Evolutionary conservation across 2,329 filamentous ascomycete genomes (phyloP).

Genomic region (Aspergillus sojae): DNA sequence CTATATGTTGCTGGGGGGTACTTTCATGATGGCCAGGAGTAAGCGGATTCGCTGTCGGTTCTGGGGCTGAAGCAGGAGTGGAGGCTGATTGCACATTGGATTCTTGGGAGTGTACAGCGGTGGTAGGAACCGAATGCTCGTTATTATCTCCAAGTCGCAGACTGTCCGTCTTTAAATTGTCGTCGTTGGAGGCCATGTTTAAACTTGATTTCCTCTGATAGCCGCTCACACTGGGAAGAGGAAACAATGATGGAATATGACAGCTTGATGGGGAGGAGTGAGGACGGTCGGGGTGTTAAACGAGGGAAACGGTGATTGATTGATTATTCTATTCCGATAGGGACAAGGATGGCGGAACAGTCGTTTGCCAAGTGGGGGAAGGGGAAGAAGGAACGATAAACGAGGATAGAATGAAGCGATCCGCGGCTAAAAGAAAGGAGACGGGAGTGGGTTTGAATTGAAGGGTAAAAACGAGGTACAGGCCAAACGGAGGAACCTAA

Average conservation of each 20-base stretch:
- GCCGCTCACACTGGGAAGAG: background rate
- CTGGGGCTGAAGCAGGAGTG: slow-evolving; percentile 15
- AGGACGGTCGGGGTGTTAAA: background rate
- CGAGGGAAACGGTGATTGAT: slow-evolving; percentile 1
- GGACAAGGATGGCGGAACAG: background rate
- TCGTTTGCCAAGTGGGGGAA: background rate
- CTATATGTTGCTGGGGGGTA: slow-evolving; percentile 12
- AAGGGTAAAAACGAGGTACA: background rate
- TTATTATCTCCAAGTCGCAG: slow-evolving; percentile 17
- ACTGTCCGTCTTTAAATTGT: slow-evolving; percentile 24
- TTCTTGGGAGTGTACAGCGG: slow-evolving; percentile 24
- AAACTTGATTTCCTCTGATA: background rate
- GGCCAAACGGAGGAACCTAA: slow-evolving; percentile 3
- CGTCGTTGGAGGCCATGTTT: slow-evolving; percentile 26
- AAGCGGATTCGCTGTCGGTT: slow-evolving; percentile 14
- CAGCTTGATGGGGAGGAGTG: background rate
- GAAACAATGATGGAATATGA: background rate
- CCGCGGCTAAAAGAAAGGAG: slow-evolving; percentile 11
- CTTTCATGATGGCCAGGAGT: slow-evolving; percentile 13
- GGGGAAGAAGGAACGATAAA: background rate
- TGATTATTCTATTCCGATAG: background rate
- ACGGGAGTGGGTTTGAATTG: background rate
- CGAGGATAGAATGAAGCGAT: slow-evolving; percentile 4
- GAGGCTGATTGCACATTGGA: slow-evolving; percentile 18
- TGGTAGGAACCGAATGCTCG: slow-evolving; percentile 21